These are phyloP conservation scores for Symmetrospora coprosmae DNA, from an alignment of 768 basidiomycete genomes.

Conservation along the genomic window DNA sequence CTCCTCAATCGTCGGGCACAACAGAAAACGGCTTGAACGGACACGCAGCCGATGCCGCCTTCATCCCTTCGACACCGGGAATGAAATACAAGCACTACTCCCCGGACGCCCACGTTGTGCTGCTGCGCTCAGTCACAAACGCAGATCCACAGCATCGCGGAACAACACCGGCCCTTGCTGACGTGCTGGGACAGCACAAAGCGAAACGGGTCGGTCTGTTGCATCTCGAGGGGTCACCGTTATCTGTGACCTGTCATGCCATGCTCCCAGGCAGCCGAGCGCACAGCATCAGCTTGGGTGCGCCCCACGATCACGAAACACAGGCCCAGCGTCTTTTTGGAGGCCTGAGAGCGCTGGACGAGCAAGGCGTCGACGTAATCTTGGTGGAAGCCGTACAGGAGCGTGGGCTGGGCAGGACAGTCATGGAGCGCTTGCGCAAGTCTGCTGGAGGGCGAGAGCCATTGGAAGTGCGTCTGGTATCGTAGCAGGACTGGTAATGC, in stretches of 20 bases:
- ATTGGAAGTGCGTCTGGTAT: not conserved
- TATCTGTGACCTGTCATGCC: not conserved
- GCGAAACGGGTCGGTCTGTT: constrained; percentile 8
- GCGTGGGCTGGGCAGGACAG: constrained; percentile 18
- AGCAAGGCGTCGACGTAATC: constrained; percentile 8
- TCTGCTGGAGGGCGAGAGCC: constrained; percentile 6
- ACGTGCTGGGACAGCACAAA: not conserved
- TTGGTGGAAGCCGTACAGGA: constrained; percentile 18
- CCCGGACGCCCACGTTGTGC: constrained; percentile 40
- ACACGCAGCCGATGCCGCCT: constrained; percentile 60
- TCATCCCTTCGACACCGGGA: constrained; percentile 81
- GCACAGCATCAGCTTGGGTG: not conserved
- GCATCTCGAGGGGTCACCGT: not conserved
- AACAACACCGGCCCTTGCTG: not conserved
- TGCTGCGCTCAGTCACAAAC: not conserved
- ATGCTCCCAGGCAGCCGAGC: too few species aligned
- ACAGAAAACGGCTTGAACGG: constrained; percentile 42
- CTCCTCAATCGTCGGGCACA: not conserved
- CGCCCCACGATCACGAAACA: not conserved
- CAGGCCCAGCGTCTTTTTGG: constrained; percentile 18
- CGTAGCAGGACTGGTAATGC: not conserved
- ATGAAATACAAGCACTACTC: constrained; percentile 99
- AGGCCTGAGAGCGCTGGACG: constrained; percentile 8
- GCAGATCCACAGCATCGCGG: not conserved
- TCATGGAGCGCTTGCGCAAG: constrained; percentile 21